These are phyloP conservation scores for Quillaja saponaria DNA, from an alignment of 306 rosid species.

Conservation along the genomic window DNA sequence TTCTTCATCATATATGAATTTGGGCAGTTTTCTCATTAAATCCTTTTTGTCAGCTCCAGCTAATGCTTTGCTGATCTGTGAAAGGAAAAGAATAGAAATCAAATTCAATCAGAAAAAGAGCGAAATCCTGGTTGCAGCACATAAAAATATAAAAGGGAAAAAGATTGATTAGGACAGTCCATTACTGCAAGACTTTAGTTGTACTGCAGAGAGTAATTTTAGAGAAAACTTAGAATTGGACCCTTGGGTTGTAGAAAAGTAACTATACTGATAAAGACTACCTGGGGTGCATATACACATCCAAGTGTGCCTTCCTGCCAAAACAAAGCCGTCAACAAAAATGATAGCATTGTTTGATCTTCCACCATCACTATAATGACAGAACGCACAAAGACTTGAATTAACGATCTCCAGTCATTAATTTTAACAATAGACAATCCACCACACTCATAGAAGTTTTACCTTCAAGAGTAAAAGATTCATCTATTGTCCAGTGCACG, in stretches of 20 bases:
- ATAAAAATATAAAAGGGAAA: conserved; percentile 17
- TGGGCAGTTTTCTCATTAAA: conserved; percentile 90
- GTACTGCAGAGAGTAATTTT: conserved; percentile 12
- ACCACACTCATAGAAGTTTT: background rate
- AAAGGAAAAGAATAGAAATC: conserved; percentile 14
- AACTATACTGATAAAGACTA: conserved; percentile 26
- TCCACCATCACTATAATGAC: conserved; percentile 61
- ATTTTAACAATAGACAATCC: background rate
- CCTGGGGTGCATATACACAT: conserved; percentile 98
- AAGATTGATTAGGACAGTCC: background rate
- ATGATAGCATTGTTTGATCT: conserved; percentile 70
- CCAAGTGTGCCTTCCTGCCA: conserved; percentile 97
- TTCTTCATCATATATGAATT: conserved; percentile 94
- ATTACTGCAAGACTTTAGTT: conserved; percentile 16
- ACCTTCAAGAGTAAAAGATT: background rate
- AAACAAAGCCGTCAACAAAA: conserved; percentile 87
- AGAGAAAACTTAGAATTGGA: no score
- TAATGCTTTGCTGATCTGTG: conserved; percentile 86
- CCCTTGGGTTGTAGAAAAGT: conserved; percentile 25
- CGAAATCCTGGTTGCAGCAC: conserved; percentile 3
- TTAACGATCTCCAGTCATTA: conserved; percentile 26
- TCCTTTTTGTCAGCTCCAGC: conserved; percentile 88
- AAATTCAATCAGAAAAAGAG: conserved; percentile 23
- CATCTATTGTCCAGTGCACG: background rate
- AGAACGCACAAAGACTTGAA: conserved; percentile 29